Evolutionary conservation across 2,329 filamentous ascomycete genomes (phyloP).

Genomic region (Fusarium subglutinans): DNA sequence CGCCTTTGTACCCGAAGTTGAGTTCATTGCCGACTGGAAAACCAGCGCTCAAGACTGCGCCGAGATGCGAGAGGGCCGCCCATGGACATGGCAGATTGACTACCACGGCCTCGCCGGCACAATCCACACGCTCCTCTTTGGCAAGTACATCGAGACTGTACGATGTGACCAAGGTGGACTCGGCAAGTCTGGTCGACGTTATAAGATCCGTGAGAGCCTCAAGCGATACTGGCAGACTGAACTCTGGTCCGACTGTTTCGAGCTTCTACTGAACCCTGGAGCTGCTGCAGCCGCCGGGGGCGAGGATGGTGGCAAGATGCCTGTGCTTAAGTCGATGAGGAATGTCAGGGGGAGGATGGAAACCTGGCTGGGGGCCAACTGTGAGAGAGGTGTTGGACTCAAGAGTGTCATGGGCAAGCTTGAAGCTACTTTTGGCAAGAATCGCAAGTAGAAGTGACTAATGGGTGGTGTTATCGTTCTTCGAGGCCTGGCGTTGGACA

Average conservation of each 20-base stretch:
- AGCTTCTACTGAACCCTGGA: slow-evolving; percentile 84
- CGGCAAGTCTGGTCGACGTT: slow-evolving; percentile 71
- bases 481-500: slow-evolving; percentile 32
- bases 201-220: slow-evolving; percentile 81
- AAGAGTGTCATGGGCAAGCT: slow-evolving; percentile 74
- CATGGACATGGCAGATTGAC: slow-evolving; percentile 98
- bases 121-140: slow-evolving; percentile 89
- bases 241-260: slow-evolving; percentile 85
- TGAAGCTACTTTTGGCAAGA: slow-evolving; percentile 59
- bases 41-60: slow-evolving; percentile 87
- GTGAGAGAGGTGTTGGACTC: slow-evolving; percentile 81
- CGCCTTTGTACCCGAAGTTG: slow-evolving; percentile 76
- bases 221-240: slow-evolving; percentile 98
- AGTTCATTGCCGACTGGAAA: slow-evolving; percentile 96
- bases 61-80: slow-evolving; percentile 92
- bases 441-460: slow-evolving; percentile 40
- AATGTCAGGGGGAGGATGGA: slow-evolving; percentile 82
- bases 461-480: not conserved
- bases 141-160: slow-evolving; percentile 89
- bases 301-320: slow-evolving; percentile 76
- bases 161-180: slow-evolving; percentile 64
- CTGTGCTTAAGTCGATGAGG: slow-evolving; percentile 76
- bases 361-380: slow-evolving; percentile 79
- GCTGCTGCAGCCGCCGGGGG: slow-evolving; percentile 68
- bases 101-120: slow-evolving; percentile 92